Percentiles rank a stretch among this genome's conserved stretches.
Evolutionary conservation across 106 monocot species (phyloP).

Genomic region (Triglochin maritima): DNA sequence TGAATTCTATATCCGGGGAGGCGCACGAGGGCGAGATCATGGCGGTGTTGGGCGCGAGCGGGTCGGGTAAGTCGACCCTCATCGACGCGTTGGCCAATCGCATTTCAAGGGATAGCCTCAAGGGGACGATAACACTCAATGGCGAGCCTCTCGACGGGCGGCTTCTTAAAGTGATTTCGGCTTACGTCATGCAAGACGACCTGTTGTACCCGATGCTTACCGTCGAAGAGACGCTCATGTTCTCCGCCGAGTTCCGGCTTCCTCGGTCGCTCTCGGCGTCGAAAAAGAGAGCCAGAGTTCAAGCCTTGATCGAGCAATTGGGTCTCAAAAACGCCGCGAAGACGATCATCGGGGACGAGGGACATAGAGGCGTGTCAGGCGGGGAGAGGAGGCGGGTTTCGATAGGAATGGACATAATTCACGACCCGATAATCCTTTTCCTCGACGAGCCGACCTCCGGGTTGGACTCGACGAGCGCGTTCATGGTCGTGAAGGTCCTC

Average conservation of each 20-base stretch:
- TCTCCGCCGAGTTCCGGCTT: conserved; percentile 73
- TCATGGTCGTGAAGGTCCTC: conserved; percentile 85
- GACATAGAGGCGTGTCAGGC: conserved; percentile 71
- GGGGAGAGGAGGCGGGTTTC: conserved; percentile 75
- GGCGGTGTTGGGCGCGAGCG: conserved; percentile 78
- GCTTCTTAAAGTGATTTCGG: conserved; percentile 56
- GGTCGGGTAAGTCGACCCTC: conserved; percentile 78
- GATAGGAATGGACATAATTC: conserved; percentile 87
- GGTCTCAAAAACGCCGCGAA: conserved; percentile 34
- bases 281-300: conserved; percentile 41
- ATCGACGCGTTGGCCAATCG: conserved; percentile 88
- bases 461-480: conserved; percentile 86
- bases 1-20: conserved; percentile 65
- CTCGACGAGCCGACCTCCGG: conserved; percentile 97
- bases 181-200: conserved; percentile 84
- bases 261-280: conserved; percentile 37
- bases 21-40: conserved; percentile 79
- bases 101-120: conserved; percentile 47
- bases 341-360: conserved; percentile 57
- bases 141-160: conserved; percentile 36
- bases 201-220: conserved; percentile 82
- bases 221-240: conserved; percentile 80
- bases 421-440: conserved; percentile 87
- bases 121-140: conserved; percentile 54
- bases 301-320: conserved; percentile 46